Evolutionary conservation across 768 basidiomycete species (phyloP), one percentile per base, ranked within the genome.

Genomic region (Suillus hirtellus): DNA sequence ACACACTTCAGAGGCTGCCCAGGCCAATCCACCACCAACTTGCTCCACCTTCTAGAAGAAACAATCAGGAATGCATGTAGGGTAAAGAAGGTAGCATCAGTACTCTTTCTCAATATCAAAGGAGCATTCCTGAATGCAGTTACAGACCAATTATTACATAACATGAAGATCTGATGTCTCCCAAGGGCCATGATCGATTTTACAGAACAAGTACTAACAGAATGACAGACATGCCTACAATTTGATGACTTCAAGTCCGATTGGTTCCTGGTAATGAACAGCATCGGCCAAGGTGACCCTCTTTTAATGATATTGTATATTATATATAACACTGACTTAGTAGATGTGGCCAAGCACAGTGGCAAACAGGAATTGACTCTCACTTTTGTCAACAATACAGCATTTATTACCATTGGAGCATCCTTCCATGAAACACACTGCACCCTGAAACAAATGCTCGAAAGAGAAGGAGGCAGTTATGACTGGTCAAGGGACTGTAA

Each of bases 231-330:
- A 0, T 52, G 17, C 6, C 46, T 77, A 0, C 34, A 46, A 0
- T 77, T 78, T 46, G 73, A 75, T 34, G 69, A 75, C 61, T 75
- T 43, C 64, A 63, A 31, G 0, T 75, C 75, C 0, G 58, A 63
- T 0, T 61, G 46, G 37, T 67, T 71, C n/a, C n/a, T 17, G 0
- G 52, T 72, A 2, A 12, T 19, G 2, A 71, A 66, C 19, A 71
- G 75, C 0, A 60, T 74, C 0, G 70, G 65, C 2, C 75, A 77
- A 63, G 76, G 76, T 0, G 64, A 68, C 63, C 67, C 73, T 0
- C 34, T 70, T 3, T 74, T 72, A 0, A 63, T 62, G 47, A 65
- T 72, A 0, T 61, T 70, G 0, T 77, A 73, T 61, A 60, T 69
- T 8, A 66, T 73, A 44, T 72, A 74, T 49, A 69, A 67, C 60